Evolutionary conservation across 371 early-diverging fungal species (phyloP), one percentile per base, ranked within the genome.

Genomic region (Mortierella sp.): DNA sequence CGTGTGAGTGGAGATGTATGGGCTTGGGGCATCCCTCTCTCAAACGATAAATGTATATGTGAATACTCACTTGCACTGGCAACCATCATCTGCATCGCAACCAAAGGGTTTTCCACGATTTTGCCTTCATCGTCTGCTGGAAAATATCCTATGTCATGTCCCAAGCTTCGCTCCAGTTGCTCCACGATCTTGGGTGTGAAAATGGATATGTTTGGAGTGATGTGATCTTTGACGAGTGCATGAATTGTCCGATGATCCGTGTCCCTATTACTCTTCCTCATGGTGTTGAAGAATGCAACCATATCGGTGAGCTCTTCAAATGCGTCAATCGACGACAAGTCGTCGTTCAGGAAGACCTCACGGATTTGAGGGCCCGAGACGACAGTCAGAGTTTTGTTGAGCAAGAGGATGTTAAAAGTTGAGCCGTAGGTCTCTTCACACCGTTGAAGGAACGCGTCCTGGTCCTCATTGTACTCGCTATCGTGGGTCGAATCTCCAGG

Each of bases 31-130:
- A 34, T 34, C 34, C 7, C 34, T 34, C 4, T 34, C 34, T 7
- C 34, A 55, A 42, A 42, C 5, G 19, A 43, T 16, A 41, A 1
- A 57, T 46, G 16, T 0, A 27, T 4, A 45, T 42, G 31, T 10
- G 39, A 50, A 28, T 4, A 53, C 73, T n/a, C 67, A 73, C 73
- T 73, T 41, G 73, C 73, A 18, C 30, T 28, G 38, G 73, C 73
- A 30, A 73, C 64, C 67, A 64, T 63, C 47, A 60, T 60, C 47
- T 67, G 67, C 5, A 73, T 16, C 9, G 65, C 42, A 28, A 10
- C 9, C 24, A 54, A 26, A 3, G 72, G 66, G 18, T 65, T 58
- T 26, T 39, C 58, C 19, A 66, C 58, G 16, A 65, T 19, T 14
- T 64, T 71, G 0, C 55, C 47, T 1, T 58, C 66, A 41, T 45